phyloP scores from a whole-genome alignment of 2,329 filamentous ascomycete species.

The Orbilia blumenaviensis region DNA sequence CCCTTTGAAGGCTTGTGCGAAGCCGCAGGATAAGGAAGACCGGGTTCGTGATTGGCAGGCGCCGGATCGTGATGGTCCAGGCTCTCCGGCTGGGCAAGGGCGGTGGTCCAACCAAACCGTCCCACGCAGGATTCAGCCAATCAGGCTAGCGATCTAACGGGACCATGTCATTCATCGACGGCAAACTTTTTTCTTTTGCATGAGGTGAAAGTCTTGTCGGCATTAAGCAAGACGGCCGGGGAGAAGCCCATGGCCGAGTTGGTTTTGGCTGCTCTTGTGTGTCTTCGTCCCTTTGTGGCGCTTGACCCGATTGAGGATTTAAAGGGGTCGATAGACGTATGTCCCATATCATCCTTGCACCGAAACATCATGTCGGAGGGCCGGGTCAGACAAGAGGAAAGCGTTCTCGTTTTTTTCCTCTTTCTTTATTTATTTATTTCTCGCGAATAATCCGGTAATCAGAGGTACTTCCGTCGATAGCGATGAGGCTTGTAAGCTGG shows the following conservation, averaged over 20 bases:
- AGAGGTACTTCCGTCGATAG: conserved; percentile 41
- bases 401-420: too few species aligned
- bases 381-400: conserved; percentile 29
- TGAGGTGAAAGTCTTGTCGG: conserved; percentile 22
- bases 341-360: conserved; percentile 26
- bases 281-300: conserved; percentile 15
- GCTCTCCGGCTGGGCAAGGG: conserved; percentile 52
- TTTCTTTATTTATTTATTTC: too few species aligned
- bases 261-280: conserved; percentile 8
- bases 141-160: conserved; percentile 28
- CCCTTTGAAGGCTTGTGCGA: conserved; percentile 24
- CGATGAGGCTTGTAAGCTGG: conserved; percentile 7
- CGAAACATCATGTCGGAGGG: conserved; percentile 47
- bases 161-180: conserved; percentile 37
- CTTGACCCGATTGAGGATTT: conserved; percentile 50
- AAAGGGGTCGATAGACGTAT: conserved; percentile 45
- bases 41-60: conserved; percentile 50
- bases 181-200: conserved; percentile 52
- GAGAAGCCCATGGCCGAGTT: conserved; percentile 4
- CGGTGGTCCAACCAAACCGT: conserved; percentile 40
- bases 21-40: conserved; percentile 48
- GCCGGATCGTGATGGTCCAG: conserved; percentile 49
- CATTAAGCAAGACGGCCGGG: conserved; percentile 41
- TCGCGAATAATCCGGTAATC: conserved; percentile 37
- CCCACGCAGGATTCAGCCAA: conserved; percentile 32